Base-by-base conservation (phyloP, 495 filamentous ascomycete species). In the Oidiodendron maius region DNA sequence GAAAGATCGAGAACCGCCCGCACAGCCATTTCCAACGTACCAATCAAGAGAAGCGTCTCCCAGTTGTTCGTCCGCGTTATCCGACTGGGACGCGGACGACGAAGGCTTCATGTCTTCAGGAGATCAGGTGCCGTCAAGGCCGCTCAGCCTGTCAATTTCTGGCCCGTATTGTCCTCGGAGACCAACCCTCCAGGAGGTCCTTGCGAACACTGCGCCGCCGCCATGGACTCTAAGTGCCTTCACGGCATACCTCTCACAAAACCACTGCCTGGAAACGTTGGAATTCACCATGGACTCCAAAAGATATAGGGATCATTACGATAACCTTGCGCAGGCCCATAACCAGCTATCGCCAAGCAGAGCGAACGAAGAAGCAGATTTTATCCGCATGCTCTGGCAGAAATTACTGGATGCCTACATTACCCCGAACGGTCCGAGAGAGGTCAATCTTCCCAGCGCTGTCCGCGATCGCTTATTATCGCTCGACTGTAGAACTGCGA, bases 251-350 rank as follows among this genome's bases (percentile, higher is more conserved):
- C 78, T 97, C 20, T 96, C 94, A 2, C 91, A 96, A 57, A 97
- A 97, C 55, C 94, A 97, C 66, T 99, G 94, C 60, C 68, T 97
- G 36, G 94, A 99, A 65, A 99, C 89, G 5, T 69, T 99, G 38
- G 94, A 99, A 60, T 99, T 99, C 69, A 96, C 93, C 36, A 78
- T 96, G 77, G 93, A 96, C 62, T 87, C 93, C 40, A 82, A 86
- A 43, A 82, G 89, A n/a, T 99, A 99, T 66, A 75, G 78, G 40
- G 78, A 87, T 46, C 81, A 85, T 46, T 89, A 91, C 61, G 61
- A 73, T 24, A 69, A 78, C 12, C 67, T 86, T 52, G 26, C 44
- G 59, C 55, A 41, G 66, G 34, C 52, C 39, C 46, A 46, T 30
- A 61, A 72, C 12, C 64, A 69, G 3, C 59, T 74, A 40, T 61